Base-by-base conservation (phyloP, 352 stramenopile species). In the Aphanomyces astaci region DNA sequence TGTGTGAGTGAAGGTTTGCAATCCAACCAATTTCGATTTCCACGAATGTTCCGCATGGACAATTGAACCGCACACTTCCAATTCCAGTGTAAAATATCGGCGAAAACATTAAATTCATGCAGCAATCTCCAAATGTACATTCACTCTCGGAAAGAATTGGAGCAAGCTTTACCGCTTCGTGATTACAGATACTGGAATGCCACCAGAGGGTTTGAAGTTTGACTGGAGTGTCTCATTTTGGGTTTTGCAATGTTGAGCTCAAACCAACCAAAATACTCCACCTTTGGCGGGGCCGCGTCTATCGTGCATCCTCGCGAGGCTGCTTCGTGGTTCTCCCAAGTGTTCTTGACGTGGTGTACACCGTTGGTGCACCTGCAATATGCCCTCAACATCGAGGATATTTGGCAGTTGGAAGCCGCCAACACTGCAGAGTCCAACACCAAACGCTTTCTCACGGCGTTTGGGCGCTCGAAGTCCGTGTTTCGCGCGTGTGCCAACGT, bases 391-490 rank as follows among this genome's bases (percentile, higher is more conserved):
- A 2, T 55, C 1, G 27, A 55, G 10, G 48, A 55, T 22, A 30
- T 55, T 25, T 55, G 48, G 48, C 48, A 15, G 27, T 30, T 55
- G n/a, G 48, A 55, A 22, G 48, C 10, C 48, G 2, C n/a, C 48
- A 55, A 55, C 48, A 55, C n/a, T 11, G 48, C 48, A 10, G 48
- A 55, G n/a, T 24, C 48, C 7, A 55, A 55, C 27, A 55, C 48
- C 10, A 30, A 25, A 0, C n/a, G n/a, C 10, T 55, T 55, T 22
- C n/a, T 7, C 22, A n/a, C 48, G 10, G 48, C 48, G n/a, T 55
- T 55, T 30, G 48, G 22, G 48, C 48, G 48, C n/a, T 59, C 60
- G 4, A 17, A 30, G 30, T 67, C 60, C 5, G 60, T 67, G n/a
- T 33, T 59, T 31, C 25, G 32, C 4, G 25, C 60, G 13, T 54